Base-by-base conservation (phyloP, 73 alveolate genomes). In the Paramecium sexaurelia region DNA sequence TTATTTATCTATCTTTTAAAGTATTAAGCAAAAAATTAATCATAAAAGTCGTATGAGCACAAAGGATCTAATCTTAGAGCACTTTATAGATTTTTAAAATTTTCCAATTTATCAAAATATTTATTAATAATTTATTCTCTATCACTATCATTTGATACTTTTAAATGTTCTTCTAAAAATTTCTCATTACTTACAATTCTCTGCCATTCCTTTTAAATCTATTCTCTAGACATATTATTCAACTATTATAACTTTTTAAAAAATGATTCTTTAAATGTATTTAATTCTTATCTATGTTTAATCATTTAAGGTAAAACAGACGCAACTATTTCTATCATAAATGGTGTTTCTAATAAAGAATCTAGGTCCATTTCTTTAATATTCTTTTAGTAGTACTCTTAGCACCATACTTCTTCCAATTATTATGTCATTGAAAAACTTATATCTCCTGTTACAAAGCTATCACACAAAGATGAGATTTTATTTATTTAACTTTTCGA, bases 221-320 rank as follows among this genome's bases (percentile, higher is more conserved):
- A 2, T 13, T 66, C 45, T 0, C 3, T 20, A 66, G 43, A 20
- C 0, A 11, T 0, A 1, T 51, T 3, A 5, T 51, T 10, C 2
- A 4, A 51, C 17, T 51, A 51, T 9, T 3, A 51, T 17, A 51
- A 29, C 13, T 51, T 51, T 51, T 51, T 51, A 19, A n/a, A 6
- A 51, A 51, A 51, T n/a, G 67, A 51, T 51, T 51, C 67, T 22
- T 33, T 66, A 22, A 66, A 13, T 13, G 84, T 66, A 66, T 13
- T 66, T 66, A 66, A 32, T 66, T 66, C 67, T 51, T 51, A 51
- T 51, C 67, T 51, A 51, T 51, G 67, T 10, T 37, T 35, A n/a
- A 73, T 73, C 87, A 73, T 73, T 35, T 29, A 15, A 37, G 87
- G 87, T 35, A 73, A 35, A 29, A 73, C 87, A 29, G 39, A 32